Base-by-base conservation (phyloP, 306 rosid species). In the Cicer pinnatifidum region DNA sequence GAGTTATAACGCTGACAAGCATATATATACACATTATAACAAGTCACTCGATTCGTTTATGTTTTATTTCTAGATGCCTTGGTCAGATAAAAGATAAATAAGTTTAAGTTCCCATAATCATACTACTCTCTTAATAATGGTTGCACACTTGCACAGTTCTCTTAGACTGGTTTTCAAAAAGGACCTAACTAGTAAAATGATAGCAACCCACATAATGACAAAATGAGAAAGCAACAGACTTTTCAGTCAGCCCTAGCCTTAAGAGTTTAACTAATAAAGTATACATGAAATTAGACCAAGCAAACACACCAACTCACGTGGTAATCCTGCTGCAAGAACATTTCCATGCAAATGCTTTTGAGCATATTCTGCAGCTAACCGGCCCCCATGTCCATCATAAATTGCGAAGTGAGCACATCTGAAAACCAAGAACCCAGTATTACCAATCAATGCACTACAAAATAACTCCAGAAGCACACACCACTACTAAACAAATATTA, bases 271-370 rank as follows among this genome's bases (percentile, higher is more conserved):
- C 38, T 35, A 75, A 68, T 69, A 40, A 65, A 75, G 56, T 65
- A 75, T 75, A 68, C 79, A 71, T 46, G 65, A 80, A 84, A 88
- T 68, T 80, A 86, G 90, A 90, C 90, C 88, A 83, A 80, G 92
- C 86, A 84, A 90, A 92, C 96, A 90, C 92, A 90, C 98, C 98
- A 90, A 92, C 98, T 92, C 98, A 92, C 95, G 97, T 92, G 98
- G 95, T 88, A 92, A 92, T 80, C 98, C 98, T 12, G 96, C 84
- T 13, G 86, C 80, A 45, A 92, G 91, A 80, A 88, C 98, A 83
- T 87, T 90, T 16, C 58, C 61, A 69, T 92, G 96, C 68, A 92
- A 86, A 86, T 88, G 84, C 79, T 82, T 90, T 84, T 90, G 91
- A 68, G 90, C 89, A 76, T 88, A 89, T 16, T 87, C 95, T 15